Evolutionary conservation across 768 basidiomycete species (phyloP), one percentile per base, ranked within the genome.

Genomic region (Russula sp.): DNA sequence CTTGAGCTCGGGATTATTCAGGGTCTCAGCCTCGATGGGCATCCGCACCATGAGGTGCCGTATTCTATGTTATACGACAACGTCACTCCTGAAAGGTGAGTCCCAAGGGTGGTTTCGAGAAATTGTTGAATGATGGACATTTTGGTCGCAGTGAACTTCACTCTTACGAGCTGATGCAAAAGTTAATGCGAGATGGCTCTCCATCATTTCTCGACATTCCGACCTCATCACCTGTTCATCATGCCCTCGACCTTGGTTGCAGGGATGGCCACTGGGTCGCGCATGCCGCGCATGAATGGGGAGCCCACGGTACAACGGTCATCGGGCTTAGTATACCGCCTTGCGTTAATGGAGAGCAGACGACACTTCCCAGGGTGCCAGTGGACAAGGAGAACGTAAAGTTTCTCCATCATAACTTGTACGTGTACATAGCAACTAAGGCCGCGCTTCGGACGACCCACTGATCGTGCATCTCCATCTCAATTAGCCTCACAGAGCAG

Each of bases 191-290:
- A 7, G 77, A 76, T 2, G 79, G 78, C 5, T 80, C 81, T 0
- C 89, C 89, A 0, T 83, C 84, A 0, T 91, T 92, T 69, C 78
- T 83, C 62, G 75, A 80, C 63, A 81, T 67, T 46, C 69, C 80
- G 65, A 71, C 77, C 40, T 77, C 78, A 26, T 75, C 74, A n/a
- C 77, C 79, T 0, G 86, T 89, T 1, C 71, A 74, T 1, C 75
- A 77, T 14, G 84, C 87, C 26, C 79, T 93, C 8, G 90, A 92
- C 70, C 74, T 93, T 14, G 91, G 91, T 2, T 92, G 89, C 72
- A 90, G 91, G 13, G 68, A 80, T 53, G 89, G 90, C 0, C 71
- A 81, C 54, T 93, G 91, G 91, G 77, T 85, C 6, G 63, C 83
- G 0, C 78, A 85, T 54, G 85, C 89, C 5, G 83, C 87, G 3